Percentiles rank a stretch among this genome's conserved stretches.
Evolutionary conservation across 352 stramenopile genomes (phyloP).

Genomic region (Blastocystis sp.): DNA sequence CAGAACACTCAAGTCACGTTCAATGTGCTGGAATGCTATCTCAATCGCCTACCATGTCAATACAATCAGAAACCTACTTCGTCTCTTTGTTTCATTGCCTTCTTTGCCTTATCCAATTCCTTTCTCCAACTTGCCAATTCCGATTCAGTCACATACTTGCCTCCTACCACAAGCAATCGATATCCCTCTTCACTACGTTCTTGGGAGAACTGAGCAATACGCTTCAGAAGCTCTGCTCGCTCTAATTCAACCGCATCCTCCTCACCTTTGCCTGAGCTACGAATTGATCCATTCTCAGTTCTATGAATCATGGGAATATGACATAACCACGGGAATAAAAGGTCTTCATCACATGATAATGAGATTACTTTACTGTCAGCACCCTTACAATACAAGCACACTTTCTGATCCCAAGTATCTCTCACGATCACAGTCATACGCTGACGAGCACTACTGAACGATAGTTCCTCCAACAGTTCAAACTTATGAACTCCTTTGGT

Average conservation of each 20-base stretch:
- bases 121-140: constrained; percentile 21
- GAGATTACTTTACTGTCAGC: constrained; percentile 39
- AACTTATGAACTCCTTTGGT: constrained; percentile 26
- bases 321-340: not conserved
- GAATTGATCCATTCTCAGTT: not conserved
- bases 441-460: constrained; percentile 46
- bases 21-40: constrained; percentile 18
- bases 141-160: not conserved
- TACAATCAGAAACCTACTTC: not conserved
- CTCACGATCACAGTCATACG: constrained; percentile 48
- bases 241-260: constrained; percentile 38
- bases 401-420: constrained; percentile 32
- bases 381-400: constrained; percentile 58
- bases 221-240: not conserved
- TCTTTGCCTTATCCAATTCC: constrained; percentile 28
- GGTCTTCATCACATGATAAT: constrained; percentile 16
- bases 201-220: not conserved
- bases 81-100: constrained; percentile 54
- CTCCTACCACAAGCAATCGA: constrained; percentile 47
- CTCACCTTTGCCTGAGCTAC: not conserved
- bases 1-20: constrained; percentile 17
- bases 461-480: constrained; percentile 28
- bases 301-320: not conserved
- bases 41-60: constrained; percentile 34
- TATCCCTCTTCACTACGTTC: constrained; percentile 39